Percentiles rank a stretch among this genome's conserved stretches.
Conservation (phyloP, 768 basidiomycete genomes). For the Collybia mongolica region DNA sequence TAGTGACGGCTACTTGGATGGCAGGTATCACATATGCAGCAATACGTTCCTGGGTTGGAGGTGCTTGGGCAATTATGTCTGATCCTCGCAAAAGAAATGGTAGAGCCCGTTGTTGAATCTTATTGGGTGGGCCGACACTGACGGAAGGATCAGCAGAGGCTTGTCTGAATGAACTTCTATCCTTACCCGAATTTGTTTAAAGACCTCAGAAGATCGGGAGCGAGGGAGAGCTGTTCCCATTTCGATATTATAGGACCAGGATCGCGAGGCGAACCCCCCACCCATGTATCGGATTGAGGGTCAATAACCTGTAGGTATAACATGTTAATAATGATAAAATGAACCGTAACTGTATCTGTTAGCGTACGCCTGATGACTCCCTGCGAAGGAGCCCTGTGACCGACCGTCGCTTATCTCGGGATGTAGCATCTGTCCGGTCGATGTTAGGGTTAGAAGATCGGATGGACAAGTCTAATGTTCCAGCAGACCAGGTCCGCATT, state of each 20-base stretch:
- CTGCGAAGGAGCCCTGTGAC: constrained; percentile 66
- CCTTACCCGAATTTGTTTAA: constrained; percentile 92
- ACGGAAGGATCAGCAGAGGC: constrained; percentile 5
- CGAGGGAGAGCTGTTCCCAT: constrained; percentile 91
- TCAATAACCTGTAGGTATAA: constrained; percentile 46
- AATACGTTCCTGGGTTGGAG: constrained; percentile 97
- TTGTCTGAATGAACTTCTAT: background rate
- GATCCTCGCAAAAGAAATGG: constrained; percentile 92
- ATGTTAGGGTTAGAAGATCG: constrained; percentile 48
- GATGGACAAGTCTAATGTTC: constrained; percentile 71
- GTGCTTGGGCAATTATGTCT: constrained; percentile 98
- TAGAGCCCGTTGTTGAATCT: constrained; percentile 95
- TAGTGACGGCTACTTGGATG: constrained; percentile 76
- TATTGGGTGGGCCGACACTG: constrained; percentile 96
- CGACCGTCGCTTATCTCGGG: constrained; percentile 75
- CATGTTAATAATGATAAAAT: background rate
- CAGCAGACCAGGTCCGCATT: constrained; percentile 83
- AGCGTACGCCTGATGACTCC: constrained; percentile 71
- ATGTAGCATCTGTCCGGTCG: constrained; percentile 40
- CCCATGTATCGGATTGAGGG: constrained; percentile 54
- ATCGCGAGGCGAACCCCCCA: constrained; percentile 57
- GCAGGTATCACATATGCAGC: constrained; percentile 95
- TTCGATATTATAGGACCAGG: constrained; percentile 84
- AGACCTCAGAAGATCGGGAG: constrained; percentile 84
- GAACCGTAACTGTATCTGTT: background rate